Conservation (phyloP, 2,329 filamentous ascomycete species). For the Tolypocladium pustulatum region DNA sequence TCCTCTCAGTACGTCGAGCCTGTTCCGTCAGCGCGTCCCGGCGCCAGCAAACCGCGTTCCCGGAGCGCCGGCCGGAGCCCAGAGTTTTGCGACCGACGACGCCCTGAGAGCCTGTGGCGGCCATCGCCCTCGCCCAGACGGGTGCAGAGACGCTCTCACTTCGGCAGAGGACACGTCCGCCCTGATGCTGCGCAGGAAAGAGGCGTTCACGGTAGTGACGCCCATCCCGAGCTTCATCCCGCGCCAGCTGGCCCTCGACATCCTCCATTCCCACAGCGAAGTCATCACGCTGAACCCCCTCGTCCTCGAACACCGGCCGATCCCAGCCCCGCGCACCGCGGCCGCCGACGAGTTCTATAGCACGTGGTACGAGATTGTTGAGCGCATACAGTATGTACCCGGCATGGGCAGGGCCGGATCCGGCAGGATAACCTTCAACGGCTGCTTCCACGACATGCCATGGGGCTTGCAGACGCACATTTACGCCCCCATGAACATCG, state of each 20-base stretch:
- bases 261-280: constrained; percentile 60
- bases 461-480: constrained; percentile 64
- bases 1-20: not conserved
- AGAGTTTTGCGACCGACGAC: not conserved
- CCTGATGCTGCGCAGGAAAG: constrained; percentile 49
- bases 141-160: not conserved
- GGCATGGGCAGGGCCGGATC: constrained; percentile 55
- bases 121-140: not conserved
- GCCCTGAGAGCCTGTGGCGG: not conserved
- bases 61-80: not conserved
- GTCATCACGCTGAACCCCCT: constrained; percentile 63
- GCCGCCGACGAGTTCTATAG: constrained; percentile 61
- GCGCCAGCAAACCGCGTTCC: not conserved
- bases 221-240: constrained; percentile 61
- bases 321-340: constrained; percentile 56
- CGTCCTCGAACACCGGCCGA: constrained; percentile 51
- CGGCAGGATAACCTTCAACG: constrained; percentile 57
- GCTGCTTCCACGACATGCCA: constrained; percentile 62
- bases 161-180: constrained; percentile 6
- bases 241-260: constrained; percentile 61
- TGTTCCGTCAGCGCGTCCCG: not conserved
- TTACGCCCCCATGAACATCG: constrained; percentile 56
- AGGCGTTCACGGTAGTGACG: constrained; percentile 57
- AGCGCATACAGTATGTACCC: constrained; percentile 58
- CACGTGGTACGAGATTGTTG: constrained; percentile 63